phyloP scores from a whole-genome alignment of 2,329 filamentous ascomycete species.

The Magnaporthiopsis incrustans region DNA sequence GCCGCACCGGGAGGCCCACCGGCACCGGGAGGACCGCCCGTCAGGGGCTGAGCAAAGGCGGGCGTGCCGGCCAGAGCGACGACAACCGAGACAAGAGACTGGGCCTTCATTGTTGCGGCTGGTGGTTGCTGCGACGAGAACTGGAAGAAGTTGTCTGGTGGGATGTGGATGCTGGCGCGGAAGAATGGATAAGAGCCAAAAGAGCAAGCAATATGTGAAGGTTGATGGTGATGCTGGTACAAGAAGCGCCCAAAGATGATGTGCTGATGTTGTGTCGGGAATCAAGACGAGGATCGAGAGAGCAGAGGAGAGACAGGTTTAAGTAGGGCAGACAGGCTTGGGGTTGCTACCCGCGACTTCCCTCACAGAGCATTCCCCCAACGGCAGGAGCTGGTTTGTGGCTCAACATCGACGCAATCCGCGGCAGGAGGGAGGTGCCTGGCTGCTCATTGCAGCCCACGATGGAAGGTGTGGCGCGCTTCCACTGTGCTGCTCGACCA shows the following conservation, averaged over 20 bases:
- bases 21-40: too few relatives aligned
- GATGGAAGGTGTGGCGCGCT: not conserved
- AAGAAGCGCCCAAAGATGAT: not conserved
- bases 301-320: not conserved
- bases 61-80: slow-evolving; percentile 6
- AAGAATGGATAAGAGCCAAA: not conserved
- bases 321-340: not conserved
- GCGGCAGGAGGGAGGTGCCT: not conserved
- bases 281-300: not conserved
- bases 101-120: slow-evolving; percentile 2
- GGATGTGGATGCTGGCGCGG: not conserved
- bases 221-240: not conserved
- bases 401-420: not conserved
- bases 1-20: not conserved
- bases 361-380: not conserved
- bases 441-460: not conserved
- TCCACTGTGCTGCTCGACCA: not conserved
- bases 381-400: not conserved
- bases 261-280: not conserved
- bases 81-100: not conserved
- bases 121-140: not conserved
- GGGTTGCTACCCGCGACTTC: not conserved
- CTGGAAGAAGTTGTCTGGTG: not conserved
- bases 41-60: slow-evolving; percentile 17
- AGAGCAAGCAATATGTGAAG: not conserved